Base-by-base conservation (phyloP, 108 stramenopile genomes). In the Phaeodactylum tricornutum region DNA sequence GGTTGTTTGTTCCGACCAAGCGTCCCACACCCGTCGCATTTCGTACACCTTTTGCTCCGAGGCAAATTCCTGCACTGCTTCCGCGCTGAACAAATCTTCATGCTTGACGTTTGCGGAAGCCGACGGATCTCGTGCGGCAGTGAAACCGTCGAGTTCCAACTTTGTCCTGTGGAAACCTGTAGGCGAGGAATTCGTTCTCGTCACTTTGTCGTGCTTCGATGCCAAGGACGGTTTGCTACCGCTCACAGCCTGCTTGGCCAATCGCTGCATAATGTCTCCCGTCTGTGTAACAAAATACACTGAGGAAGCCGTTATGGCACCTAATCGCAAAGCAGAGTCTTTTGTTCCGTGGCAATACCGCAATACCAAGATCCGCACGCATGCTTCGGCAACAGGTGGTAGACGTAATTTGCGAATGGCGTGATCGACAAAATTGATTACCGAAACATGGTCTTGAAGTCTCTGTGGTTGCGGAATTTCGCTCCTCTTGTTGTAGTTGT, bases 1-100 rank as follows among this genome's bases (percentile, higher is more conserved):
- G 9, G 62, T 32, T 55, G 60, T 72, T 50, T 79, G 73, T 33
- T 72, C 61, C 2, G 39, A 40, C 77, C 77, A 79, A 3, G 72
- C 69, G 45, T 74, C 70, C 72, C 72, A 79, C 51, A 69, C 56
- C 42, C 64, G 69, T 27, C 44, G 46, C 53, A 63, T 51, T 37
- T 74, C 59, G 34, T 74, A 72, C 21, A 51, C 49, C 47, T 45
- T 61, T 26, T 61, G 57, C 33, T 66, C 67, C 14, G 53, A 30
- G 12, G 31, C 53, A n/a, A 33, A 6, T 9, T 53, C 19, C 9
- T 22, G 15, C 1, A 28, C 43, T 40, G 47, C 44, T 8, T 48
- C 40, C 1, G 12, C 43, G n/a, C 17, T 42, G 39, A n/a, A 25
- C 41, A 42, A 22, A 42, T 53, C 12, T 43, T 17, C 8, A 30